Evolutionary conservation across 352 stramenopile genomes (phyloP), one percentile per base, ranked within the genome.

Genomic region (Globisporangium iwayamae): DNA sequence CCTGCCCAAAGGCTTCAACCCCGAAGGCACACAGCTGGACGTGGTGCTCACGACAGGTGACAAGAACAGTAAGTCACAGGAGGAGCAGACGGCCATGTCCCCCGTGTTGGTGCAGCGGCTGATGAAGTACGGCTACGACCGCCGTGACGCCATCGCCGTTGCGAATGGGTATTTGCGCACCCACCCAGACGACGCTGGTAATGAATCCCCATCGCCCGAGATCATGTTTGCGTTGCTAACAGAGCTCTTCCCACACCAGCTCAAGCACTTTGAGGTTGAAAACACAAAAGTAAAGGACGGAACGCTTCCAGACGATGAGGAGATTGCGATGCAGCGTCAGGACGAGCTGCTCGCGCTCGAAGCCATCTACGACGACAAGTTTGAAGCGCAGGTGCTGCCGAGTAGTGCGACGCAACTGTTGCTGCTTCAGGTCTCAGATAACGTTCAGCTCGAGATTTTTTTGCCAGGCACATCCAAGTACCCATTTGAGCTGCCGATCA

Each of bases 11-110:
- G 77, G 78, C 10, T 97, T 97, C 64, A 93, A 94, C 56, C 86
- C 91, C 1, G 72, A 88, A 53, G 90, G 90, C 20, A 97, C 91
- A n/a, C 89, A 97, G 46, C 72, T 97, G 16, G 90, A 97, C 57
- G 89, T 96, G 7, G 78, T 95, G 2, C 58, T 87, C 2, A 70
- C 70, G 3, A 50, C 52, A 7, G 36, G 2, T 4, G 30, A 30
- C 32, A 54, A 50, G 28, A 43, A 36, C 36, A 41, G 14, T 11
- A 62, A 61, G 18, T 62, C 65, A 5, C 45, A 69, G 5, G 50
- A 48, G 25, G 32, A 72, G 16, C 20, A 43, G 28, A 64, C 47
- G 7, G 66, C 70, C 9, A 67, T 74, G 14, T 72, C 71, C 0
- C 52, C 70, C 6, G 74, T 82, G n/a, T 62, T 94, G 1, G 74